Evolutionary conservation across 108 stramenopile genomes (phyloP).

Genomic region (Cyclotella sp.): DNA sequence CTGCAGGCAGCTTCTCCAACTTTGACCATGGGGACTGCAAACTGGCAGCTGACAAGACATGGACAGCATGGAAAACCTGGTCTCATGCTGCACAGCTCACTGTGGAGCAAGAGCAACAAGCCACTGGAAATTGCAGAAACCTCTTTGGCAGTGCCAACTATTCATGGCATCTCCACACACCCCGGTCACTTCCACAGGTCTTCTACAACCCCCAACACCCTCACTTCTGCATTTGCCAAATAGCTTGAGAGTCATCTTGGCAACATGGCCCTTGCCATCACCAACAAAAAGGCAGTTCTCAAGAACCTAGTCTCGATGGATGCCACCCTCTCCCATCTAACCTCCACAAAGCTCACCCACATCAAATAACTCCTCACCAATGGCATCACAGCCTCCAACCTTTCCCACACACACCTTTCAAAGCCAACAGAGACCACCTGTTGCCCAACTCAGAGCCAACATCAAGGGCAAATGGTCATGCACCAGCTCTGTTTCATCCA

Average conservation of each 20-base stretch:
- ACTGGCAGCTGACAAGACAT: background rate
- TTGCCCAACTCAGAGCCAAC: background rate
- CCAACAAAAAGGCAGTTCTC: background rate
- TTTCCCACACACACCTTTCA: background rate
- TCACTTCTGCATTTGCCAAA: too few species aligned
- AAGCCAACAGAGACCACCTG: background rate
- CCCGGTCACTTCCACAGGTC: too few species aligned
- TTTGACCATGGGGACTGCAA: background rate
- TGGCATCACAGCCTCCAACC: background rate
- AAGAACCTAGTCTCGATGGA: background rate
- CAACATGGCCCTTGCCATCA: background rate
- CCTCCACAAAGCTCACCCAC: background rate
- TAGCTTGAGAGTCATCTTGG: background rate
- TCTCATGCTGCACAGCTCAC: background rate
- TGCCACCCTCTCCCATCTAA: background rate
- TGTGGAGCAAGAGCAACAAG: background rate
- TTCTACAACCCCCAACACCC: too few species aligned
- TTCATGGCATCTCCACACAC: background rate
- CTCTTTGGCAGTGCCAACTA: background rate
- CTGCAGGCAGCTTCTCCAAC: slow-evolving; percentile 1
- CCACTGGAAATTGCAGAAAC: background rate
- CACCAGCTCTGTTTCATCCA: background rate
- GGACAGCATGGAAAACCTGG: background rate
- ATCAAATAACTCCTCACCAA: background rate
- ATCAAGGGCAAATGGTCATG: background rate